These are phyloP conservation scores for Geotrichum bryndzae DNA, from an alignment of 1,139 yeast genomes.

Conservation along the genomic window DNA sequence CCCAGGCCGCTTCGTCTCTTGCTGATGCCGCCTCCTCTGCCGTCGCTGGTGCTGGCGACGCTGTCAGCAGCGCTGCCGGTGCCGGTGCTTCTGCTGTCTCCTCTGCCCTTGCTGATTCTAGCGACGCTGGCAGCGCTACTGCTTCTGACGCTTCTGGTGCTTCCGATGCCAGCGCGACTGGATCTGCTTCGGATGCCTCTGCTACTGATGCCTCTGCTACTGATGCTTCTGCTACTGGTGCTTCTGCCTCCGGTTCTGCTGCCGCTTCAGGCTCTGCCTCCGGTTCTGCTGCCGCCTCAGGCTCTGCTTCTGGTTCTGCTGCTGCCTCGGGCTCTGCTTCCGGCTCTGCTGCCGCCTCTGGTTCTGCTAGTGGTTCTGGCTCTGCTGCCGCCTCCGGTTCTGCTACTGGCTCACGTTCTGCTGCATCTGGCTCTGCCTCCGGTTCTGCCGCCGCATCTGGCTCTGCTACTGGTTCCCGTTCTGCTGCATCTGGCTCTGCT, in stretches of 20 bases:
- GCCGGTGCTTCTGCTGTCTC: background rate
- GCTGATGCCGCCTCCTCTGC: slow-evolving; percentile 5
- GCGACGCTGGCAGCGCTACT: background rate
- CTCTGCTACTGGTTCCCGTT: background rate
- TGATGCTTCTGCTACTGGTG: slow-evolving; percentile 1
- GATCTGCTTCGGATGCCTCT: background rate
- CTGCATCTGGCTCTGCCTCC: background rate
- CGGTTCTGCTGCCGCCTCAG: background rate
- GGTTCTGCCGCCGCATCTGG: background rate
- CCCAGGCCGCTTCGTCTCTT: background rate
- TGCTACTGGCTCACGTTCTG: slow-evolving; percentile 1
- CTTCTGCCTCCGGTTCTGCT: slow-evolving; percentile 2
- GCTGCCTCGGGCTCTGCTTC: background rate
- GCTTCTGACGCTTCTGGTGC: background rate
- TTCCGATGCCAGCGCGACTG: background rate
- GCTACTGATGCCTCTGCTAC: background rate
- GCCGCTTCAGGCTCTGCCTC: background rate
- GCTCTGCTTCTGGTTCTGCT: background rate
- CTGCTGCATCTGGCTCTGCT: background rate
- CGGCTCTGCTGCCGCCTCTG: background rate
- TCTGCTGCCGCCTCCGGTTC: background rate
- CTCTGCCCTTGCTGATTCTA: background rate
- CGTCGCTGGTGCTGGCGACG: background rate
- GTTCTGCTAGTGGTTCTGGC: too few species aligned
- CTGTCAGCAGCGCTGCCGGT: background rate